Conservation (phyloP, 140 eudicot genomes). For the Eryngium alpinum region DNA sequence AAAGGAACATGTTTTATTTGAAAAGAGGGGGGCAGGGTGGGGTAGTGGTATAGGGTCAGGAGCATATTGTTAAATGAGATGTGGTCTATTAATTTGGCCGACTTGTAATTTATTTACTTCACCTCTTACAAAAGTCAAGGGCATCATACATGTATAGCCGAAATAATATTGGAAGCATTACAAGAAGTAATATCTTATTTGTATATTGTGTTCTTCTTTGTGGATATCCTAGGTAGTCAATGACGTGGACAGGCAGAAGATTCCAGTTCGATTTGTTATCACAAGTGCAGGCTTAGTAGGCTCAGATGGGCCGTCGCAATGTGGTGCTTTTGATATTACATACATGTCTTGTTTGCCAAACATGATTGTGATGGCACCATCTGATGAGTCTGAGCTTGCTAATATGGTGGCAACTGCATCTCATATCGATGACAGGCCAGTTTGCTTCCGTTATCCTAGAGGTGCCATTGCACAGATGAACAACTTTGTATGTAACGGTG, state of each 20-base stretch:
- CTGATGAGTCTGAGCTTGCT: constrained; percentile 89
- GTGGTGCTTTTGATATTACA: constrained; percentile 82
- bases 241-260: constrained; percentile 84
- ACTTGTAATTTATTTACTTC: not conserved
- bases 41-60: not conserved
- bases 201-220: constrained; percentile 13
- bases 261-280: constrained; percentile 81
- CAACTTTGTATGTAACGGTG: constrained; percentile 28
- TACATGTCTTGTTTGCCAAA: constrained; percentile 95
- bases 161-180: not conserved
- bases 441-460: constrained; percentile 85
- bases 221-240: constrained; percentile 58
- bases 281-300: constrained; percentile 96
- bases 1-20: not conserved
- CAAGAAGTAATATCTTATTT: constrained; percentile 1
- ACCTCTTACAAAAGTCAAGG: not conserved
- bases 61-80: not conserved
- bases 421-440: constrained; percentile 67
- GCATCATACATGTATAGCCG: not conserved
- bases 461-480: constrained; percentile 60
- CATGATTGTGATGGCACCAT: constrained; percentile 96
- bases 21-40: not conserved
- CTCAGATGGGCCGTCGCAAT: constrained; percentile 69
- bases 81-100: not conserved
- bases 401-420: constrained; percentile 88